A percentile compares a stretch with the other conserved stretches of the same genome.
These are phyloP conservation scores for Helotiales sp. DNA, from an alignment of 2,329 filamentous ascomycete genomes.

Conservation along the genomic window DNA sequence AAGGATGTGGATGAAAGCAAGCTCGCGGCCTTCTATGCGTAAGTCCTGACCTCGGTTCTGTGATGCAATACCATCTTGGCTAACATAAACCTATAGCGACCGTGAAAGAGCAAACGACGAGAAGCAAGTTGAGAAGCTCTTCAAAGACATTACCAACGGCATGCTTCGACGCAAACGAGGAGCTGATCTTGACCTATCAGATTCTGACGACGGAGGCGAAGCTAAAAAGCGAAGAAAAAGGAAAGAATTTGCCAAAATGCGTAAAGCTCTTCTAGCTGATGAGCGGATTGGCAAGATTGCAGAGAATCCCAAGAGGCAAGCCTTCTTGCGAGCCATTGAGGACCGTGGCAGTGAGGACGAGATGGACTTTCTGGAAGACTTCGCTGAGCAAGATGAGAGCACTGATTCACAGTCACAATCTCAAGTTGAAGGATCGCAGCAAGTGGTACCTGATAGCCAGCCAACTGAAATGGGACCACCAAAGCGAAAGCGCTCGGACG, in stretches of 20 bases:
- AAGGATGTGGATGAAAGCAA: constrained; percentile 78
- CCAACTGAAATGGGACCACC: constrained; percentile 37
- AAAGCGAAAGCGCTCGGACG: constrained; percentile 42
- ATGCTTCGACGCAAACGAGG: constrained; percentile 80
- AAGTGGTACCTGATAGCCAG: constrained; percentile 52
- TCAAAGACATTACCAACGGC: constrained; percentile 90
- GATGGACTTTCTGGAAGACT: constrained; percentile 68
- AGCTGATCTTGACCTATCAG: constrained; percentile 80
- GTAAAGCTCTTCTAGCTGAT: constrained; percentile 82
- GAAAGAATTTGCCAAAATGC: constrained; percentile 87
- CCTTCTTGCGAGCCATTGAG: constrained; percentile 88
- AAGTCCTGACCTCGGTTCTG: too few species aligned
- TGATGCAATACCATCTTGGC: constrained; percentile 9
- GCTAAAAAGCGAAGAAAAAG: constrained; percentile 78
- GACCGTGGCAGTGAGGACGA: constrained; percentile 77
- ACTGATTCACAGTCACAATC: constrained; percentile 41
- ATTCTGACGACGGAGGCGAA: constrained; percentile 86
- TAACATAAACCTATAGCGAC: constrained; percentile 52
- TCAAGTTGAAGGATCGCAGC: constrained; percentile 33
- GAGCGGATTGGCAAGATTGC: constrained; percentile 90
- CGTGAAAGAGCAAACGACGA: constrained; percentile 80
- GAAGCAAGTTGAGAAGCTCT: constrained; percentile 84
- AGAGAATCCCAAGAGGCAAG: constrained; percentile 82
- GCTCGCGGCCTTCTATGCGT: constrained; percentile 86
- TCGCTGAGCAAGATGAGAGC: constrained; percentile 42